Percentiles rank a stretch among this genome's conserved stretches.
Conservation (phyloP, 1,139 yeast species). For the Pichia sp. region DNA sequence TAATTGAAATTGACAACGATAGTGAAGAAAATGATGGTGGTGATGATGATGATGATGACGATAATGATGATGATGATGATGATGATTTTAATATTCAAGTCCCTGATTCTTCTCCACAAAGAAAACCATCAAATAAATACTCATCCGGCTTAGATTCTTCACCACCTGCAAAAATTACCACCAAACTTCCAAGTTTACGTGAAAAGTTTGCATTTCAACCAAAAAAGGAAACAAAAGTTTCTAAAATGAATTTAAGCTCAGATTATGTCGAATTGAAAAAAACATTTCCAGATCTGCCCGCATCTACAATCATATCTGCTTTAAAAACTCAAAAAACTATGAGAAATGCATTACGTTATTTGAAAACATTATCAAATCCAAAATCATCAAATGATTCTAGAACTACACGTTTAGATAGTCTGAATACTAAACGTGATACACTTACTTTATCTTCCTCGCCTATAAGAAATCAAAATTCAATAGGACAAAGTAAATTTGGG, state of each 20-base stretch:
- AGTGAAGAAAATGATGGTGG: not conserved
- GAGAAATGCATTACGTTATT: constrained; percentile 47
- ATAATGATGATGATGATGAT: not conserved
- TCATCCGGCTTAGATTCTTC: constrained; percentile 23
- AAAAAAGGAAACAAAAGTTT: not conserved
- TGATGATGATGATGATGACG: constrained; percentile 13
- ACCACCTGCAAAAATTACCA: constrained; percentile 17
- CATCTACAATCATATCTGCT: constrained; percentile 52
- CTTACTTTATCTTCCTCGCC: constrained; percentile 24
- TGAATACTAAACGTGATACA: constrained; percentile 3
- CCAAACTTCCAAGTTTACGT: constrained; percentile 14
- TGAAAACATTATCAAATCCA: constrained; percentile 26
- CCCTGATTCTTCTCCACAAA: constrained; percentile 41
- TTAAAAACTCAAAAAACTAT: constrained; percentile 55
- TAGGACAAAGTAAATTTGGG: too few species aligned
- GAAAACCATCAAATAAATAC: not conserved
- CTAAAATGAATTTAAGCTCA: not conserved
- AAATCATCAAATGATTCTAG: not conserved
- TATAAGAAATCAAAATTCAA: too few species aligned
- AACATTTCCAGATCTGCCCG: constrained; percentile 41
- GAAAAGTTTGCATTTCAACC: constrained; percentile 7
- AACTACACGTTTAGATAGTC: constrained; percentile 5
- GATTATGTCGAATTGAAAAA: constrained; percentile 45
- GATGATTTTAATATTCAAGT: constrained; percentile 34
- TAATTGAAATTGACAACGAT: constrained; percentile 4